A percentile compares a stretch with the other conserved stretches of the same genome.
Conservation (phyloP, 1,284 basidiomycete genomes). For the Naganishia sp. region DNA sequence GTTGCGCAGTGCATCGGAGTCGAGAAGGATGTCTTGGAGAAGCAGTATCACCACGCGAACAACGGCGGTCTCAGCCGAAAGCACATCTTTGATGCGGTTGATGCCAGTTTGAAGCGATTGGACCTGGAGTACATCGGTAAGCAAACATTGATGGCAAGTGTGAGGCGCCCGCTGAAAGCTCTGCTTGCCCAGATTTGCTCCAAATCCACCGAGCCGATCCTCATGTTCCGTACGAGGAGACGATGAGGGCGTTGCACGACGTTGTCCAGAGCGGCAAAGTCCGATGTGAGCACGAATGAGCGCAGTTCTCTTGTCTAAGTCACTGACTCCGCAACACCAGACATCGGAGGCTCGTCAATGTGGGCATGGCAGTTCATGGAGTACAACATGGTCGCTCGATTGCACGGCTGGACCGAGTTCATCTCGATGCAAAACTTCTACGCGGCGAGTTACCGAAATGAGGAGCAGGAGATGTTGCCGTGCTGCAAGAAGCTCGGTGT, state of each 20-base stretch:
- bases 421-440: constrained; percentile 54
- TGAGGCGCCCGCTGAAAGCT: neutral
- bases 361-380: constrained; percentile 35
- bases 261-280: constrained; percentile 34
- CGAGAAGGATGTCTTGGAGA: constrained; percentile 37
- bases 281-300: constrained; percentile 23
- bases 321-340: neutral
- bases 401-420: constrained; percentile 47
- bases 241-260: constrained; percentile 35
- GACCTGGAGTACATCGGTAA: constrained; percentile 39
- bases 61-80: constrained; percentile 37
- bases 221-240: constrained; percentile 33
- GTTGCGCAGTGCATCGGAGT: constrained; percentile 7
- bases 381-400: constrained; percentile 35
- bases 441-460: constrained; percentile 56
- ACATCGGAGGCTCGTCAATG: constrained; percentile 33
- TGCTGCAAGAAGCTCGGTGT: constrained; percentile 43
- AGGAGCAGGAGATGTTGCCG: constrained; percentile 50
- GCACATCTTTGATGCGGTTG: constrained; percentile 42
- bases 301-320: neutral
- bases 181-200: constrained; percentile 34
- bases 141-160: neutral
- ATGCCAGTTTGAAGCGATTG: constrained; percentile 38
- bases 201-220: constrained; percentile 34
- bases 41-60: constrained; percentile 30